phyloP scores from a whole-genome alignment of 1,284 basidiomycete species.

The Tilletia indica region DNA sequence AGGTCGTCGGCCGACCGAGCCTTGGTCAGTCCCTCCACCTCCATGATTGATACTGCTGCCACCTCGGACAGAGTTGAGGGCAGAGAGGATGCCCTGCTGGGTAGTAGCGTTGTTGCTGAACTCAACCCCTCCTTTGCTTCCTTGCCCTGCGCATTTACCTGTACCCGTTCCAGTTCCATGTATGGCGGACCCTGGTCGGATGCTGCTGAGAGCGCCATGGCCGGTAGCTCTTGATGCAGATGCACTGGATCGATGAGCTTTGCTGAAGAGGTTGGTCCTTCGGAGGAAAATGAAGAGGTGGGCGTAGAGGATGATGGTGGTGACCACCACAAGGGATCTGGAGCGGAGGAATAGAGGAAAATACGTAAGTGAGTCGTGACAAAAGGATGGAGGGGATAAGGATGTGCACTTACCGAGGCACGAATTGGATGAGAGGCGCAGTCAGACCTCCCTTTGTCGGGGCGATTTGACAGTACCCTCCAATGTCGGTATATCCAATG shows the following conservation, averaged over 20 bases:
- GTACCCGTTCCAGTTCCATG: not conserved
- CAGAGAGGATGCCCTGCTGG: slow-evolving; percentile 9
- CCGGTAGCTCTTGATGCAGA: not conserved
- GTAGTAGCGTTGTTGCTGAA: not conserved
- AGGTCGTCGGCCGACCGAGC: not conserved
- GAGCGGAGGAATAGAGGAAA: not conserved
- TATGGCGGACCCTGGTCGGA: not conserved
- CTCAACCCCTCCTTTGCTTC: not conserved
- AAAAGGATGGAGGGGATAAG: not conserved
- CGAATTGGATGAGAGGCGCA: slow-evolving; percentile 38
- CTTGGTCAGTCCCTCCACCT: not conserved
- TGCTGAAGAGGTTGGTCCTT: slow-evolving; percentile 40
- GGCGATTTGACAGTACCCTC: slow-evolving; percentile 40
- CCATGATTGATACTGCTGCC: not conserved
- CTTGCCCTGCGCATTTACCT: not conserved
- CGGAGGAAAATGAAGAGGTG: slow-evolving; percentile 51
- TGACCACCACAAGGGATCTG: slow-evolving; percentile 35
- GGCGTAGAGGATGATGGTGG: slow-evolving; percentile 46
- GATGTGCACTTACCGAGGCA: slow-evolving; percentile 26
- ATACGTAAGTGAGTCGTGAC: not conserved
- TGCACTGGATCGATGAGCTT: slow-evolving; percentile 20
- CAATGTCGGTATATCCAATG: slow-evolving; percentile 36
- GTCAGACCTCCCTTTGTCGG: slow-evolving; percentile 29
- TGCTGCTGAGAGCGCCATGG: not conserved
- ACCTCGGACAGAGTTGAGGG: not conserved